A percentile compares a stretch with the other conserved stretches of the same genome.
These are phyloP conservation scores for Jatropha podagrica DNA, from an alignment of 441 rosid species.

Conservation along the genomic window DNA sequence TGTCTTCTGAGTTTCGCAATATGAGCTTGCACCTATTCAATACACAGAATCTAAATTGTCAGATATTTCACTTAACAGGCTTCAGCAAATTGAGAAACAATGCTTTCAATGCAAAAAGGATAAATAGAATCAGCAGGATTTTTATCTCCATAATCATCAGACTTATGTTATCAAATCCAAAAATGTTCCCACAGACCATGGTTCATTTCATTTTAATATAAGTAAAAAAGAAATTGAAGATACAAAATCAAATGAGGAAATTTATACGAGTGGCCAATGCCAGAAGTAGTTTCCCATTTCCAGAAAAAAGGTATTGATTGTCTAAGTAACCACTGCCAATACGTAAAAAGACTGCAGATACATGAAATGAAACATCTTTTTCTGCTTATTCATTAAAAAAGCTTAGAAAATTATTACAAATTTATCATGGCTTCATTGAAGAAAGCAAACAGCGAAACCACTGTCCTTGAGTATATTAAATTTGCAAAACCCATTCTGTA, in stretches of 20 bases:
- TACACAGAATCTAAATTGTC: conserved; percentile 28
- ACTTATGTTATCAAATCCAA: neutral
- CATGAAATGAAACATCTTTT: neutral
- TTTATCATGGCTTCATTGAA: neutral
- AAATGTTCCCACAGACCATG: neutral
- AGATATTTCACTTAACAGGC: conserved; percentile 22
- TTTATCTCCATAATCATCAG: conserved; percentile 4
- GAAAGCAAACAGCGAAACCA: neutral
- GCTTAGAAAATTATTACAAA: neutral
- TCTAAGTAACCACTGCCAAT: neutral
- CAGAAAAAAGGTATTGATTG: neutral
- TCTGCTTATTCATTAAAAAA: neutral
- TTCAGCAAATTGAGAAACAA: neutral
- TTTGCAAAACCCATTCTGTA: neutral
- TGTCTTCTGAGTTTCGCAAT: conserved; percentile 72
- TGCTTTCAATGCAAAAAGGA: conserved; percentile 8
- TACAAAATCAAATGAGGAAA: neutral
- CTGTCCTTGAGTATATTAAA: neutral
- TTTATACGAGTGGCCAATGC: neutral
- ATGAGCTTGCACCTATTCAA: conserved; percentile 75
- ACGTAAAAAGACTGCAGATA: neutral
- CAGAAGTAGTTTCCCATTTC: neutral
- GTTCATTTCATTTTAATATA: neutral
- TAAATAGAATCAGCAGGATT: neutral
- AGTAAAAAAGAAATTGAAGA: neutral